Conservation (phyloP, 768 basidiomycete genomes). For the Pilatotrama ljubarskyi region DNA sequence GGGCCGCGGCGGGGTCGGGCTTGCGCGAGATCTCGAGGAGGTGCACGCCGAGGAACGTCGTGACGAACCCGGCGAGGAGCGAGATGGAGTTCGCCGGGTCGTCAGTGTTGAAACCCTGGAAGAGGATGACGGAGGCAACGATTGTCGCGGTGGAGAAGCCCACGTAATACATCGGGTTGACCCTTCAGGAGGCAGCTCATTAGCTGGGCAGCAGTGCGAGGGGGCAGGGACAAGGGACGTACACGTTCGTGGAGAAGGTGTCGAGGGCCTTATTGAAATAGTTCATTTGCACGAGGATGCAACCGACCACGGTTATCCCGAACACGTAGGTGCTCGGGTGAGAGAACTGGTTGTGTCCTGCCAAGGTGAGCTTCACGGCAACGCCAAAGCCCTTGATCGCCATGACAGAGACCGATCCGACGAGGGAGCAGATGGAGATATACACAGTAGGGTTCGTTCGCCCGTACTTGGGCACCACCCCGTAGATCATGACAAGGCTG, state of each 20-base stretch:
- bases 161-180: slow-evolving; percentile 98
- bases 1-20: slow-evolving; percentile 40
- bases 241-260: slow-evolving; percentile 97
- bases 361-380: slow-evolving; percentile 90
- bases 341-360: slow-evolving; percentile 92
- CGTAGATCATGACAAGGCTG: slow-evolving; percentile 84
- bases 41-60: slow-evolving; percentile 97
- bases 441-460: slow-evolving; percentile 88
- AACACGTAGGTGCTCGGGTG: slow-evolving; percentile 97
- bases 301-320: slow-evolving; percentile 74
- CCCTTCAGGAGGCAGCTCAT: slow-evolving; percentile 46
- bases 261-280: slow-evolving; percentile 99
- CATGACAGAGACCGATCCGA: slow-evolving; percentile 98
- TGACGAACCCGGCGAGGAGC: slow-evolving; percentile 84
- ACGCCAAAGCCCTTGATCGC: slow-evolving; percentile 98
- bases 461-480: slow-evolving; percentile 81
- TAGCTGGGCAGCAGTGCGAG: background rate
- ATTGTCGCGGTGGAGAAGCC: slow-evolving; percentile 94
- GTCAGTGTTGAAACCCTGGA: slow-evolving; percentile 95
- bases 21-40: slow-evolving; percentile 80
- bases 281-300: slow-evolving; percentile 92
- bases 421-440: slow-evolving; percentile 94
- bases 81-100: slow-evolving; percentile 81
- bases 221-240: slow-evolving; percentile 37
- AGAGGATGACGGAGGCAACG: slow-evolving; percentile 91